Evolutionary conservation across 176 grass and related monocot genomes (phyloP), one percentile per base, ranked within the genome.

Genomic region (Oryza meyeriana): DNA sequence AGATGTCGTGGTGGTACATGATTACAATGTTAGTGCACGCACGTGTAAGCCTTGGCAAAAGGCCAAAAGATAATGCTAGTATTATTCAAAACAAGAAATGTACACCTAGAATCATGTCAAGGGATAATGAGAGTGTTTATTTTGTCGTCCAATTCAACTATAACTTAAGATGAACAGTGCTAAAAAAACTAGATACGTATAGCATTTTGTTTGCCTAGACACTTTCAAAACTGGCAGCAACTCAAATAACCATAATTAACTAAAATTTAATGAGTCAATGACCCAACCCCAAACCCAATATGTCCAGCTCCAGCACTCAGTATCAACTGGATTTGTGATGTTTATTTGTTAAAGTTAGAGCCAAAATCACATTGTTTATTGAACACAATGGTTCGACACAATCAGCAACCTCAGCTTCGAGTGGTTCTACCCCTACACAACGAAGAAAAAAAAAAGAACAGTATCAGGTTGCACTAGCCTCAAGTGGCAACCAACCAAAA

Each of bases 11-110:
- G 20, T 29, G 47, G 33, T 20, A 17, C 75, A 79, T 69, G 75
- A 88, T 88, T 84, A 63, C 81, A 62, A 30, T 20, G 36, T 62
- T 63, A 68, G 62, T 84, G 79, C 52, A 29, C 62, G 87, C 81
- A 84, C 63, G 70, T 84, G 87, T 75, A 50, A 30, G 24, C n/a
- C 39, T 18, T 40, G 32, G 26, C 40, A 79, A 66, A 66, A 80
- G 31, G 9, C 1, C 8, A 16, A 45, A 45, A 0, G 4, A 14
- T 14, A 45, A 45, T 14, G 42, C 42, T 45, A 45, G 13, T 45
- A 14, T 14, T 45, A 45, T 12, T 44, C 12, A 4, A 80, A 82
- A 12, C 4, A 27, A 35, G 10, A 17, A 40, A 80, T 10, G 36
- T 45, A 71, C 64, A 27, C 57, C 32, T 72, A 52, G 20, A 39